A percentile compares a stretch with the other conserved stretches of the same genome.
phyloP scores from a whole-genome alignment of 2,329 filamentous ascomycete genomes.

The Trichoderma sp. region DNA sequence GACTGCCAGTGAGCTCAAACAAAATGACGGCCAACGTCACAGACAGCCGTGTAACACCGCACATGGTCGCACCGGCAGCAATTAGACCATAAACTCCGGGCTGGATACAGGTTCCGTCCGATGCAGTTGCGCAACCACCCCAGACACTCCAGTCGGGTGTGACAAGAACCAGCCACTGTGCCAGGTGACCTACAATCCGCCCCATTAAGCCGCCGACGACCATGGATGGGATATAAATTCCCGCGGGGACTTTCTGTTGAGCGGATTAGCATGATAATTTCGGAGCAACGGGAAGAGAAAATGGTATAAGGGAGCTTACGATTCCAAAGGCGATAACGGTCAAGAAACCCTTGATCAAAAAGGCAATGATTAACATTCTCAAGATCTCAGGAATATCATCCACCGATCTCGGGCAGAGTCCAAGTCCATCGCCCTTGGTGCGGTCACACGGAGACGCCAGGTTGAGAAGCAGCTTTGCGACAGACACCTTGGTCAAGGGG shows the following conservation, averaged over 20 bases:
- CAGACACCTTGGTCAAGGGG: constrained; percentile 79
- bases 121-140: constrained; percentile 65
- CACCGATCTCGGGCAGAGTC: constrained; percentile 69
- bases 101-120: constrained; percentile 81
- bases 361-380: constrained; percentile 67
- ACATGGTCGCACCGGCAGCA: constrained; percentile 95
- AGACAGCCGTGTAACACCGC: constrained; percentile 87
- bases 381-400: constrained; percentile 80
- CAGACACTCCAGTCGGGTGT: constrained; percentile 73
- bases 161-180: constrained; percentile 76
- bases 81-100: constrained; percentile 96
- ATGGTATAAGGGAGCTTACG: constrained; percentile 40
- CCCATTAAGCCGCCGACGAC: constrained; percentile 93
- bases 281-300: neutral
- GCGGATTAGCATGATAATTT: constrained; percentile 11
- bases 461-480: constrained; percentile 87
- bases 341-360: constrained; percentile 84
- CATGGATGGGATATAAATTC: constrained; percentile 98
- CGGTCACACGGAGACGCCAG: constrained; percentile 83
- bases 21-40: constrained; percentile 93
- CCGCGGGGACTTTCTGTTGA: constrained; percentile 78
- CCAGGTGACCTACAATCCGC: constrained; percentile 78
- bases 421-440: constrained; percentile 62
- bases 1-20: constrained; percentile 90
- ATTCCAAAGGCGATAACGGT: constrained; percentile 93